Base-by-base conservation (phyloP, 2,329 filamentous ascomycete species). In the Fusarium verticillioides region DNA sequence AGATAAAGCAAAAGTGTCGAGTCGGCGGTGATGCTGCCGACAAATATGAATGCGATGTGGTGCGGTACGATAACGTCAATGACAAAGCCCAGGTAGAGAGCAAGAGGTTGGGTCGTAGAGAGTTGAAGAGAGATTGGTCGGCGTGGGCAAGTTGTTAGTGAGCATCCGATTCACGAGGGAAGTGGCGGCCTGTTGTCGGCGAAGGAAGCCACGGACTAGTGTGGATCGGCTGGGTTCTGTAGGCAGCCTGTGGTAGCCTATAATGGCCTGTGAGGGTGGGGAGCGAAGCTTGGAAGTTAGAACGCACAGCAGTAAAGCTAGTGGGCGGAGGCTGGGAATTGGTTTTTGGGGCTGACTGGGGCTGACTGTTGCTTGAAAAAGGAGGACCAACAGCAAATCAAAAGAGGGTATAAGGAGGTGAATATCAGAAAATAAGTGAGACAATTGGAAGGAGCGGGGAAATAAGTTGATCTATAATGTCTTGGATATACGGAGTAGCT, bases 231-330 rank as follows among this genome's bases (percentile, higher is more conserved):
- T 59, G 19, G 19, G 50, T 21, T 54, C 50, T 54, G 50, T 42
- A 54, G 50, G 50, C 50, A 54, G 50, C 50, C 34, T 42, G 50
- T 54, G 50, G 36, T 54, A 28, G 36, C 37, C 50, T 54, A 26
- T 52, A 36, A 52, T 36, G 18, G 56, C 42, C 32, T 50, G 30
- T 58, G 61, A 54, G 69, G 69, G 30, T 50, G 47, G 58, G 44
- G 34, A 46, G 57, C 39, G 54, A 63, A 72, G 69, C 60, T 68
- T 75, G 72, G 72, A 72, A 75, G 68, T 68, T 75, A 72, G 72
- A 74, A 73, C 72, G 70, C 43, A 72, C 58, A 74, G 71, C 50
- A 68, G 71, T 60, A 61, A 54, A 72, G 61, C 63, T 58, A 60
- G 46, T 36, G 44, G 52, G 69, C 52, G 70, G 68, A 70, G 69